Conservation (phyloP, 2,329 filamentous ascomycete genomes). For the Ceratocystis papillata region DNA sequence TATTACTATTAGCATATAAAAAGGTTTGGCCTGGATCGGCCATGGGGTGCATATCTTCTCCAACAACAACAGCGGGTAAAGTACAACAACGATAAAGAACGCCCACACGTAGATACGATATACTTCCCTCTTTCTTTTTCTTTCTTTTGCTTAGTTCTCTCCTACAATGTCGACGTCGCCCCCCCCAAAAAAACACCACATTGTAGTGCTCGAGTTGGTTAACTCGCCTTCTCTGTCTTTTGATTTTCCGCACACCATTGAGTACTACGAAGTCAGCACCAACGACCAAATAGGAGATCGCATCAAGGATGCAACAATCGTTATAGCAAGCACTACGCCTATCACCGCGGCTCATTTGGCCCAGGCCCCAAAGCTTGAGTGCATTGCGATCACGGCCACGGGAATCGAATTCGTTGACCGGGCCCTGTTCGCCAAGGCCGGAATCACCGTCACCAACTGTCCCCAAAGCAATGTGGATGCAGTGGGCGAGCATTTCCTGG, state of each 20-base stretch:
- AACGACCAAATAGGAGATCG: constrained; percentile 14
- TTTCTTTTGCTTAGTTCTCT: neutral
- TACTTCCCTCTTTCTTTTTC: neutral
- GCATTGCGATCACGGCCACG: constrained; percentile 20
- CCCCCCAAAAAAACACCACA: constrained; percentile 24
- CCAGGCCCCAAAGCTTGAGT: constrained; percentile 12
- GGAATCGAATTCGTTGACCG: constrained; percentile 22
- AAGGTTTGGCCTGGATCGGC: neutral
- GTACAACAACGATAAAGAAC: no score
- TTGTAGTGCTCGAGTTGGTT: constrained; percentile 19
- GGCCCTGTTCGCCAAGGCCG: constrained; percentile 11
- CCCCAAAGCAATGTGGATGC: constrained; percentile 21
- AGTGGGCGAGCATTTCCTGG: constrained; percentile 20
- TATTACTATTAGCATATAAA: neutral
- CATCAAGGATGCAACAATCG: constrained; percentile 21
- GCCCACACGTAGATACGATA: neutral
- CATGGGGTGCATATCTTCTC: neutral
- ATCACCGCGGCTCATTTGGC: constrained; percentile 14
- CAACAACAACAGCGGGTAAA: neutral
- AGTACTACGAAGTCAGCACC: constrained; percentile 12
- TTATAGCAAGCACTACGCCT: constrained; percentile 21
- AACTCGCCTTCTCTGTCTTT: constrained; percentile 19
- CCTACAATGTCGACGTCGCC: neutral
- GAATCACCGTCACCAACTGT: constrained; percentile 22
- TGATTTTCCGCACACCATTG: constrained; percentile 20